These are phyloP conservation scores for Cryptococcus sp. DNA, from an alignment of 1,284 basidiomycete genomes.

Conservation along the genomic window DNA sequence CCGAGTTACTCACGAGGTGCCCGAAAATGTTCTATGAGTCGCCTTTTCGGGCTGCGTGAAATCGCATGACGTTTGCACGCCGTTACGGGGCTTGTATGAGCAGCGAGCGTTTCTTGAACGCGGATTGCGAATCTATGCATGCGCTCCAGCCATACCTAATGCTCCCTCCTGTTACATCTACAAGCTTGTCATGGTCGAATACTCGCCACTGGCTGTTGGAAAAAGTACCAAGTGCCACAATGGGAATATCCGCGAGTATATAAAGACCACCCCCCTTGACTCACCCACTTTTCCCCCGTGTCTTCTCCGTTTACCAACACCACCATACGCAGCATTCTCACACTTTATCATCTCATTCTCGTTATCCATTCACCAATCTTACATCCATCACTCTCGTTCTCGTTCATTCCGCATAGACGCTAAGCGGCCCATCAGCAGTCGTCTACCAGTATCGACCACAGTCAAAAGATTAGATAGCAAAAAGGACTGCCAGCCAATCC, in stretches of 20 bases:
- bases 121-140: no score
- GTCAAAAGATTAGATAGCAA: not conserved
- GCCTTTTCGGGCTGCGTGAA: no score
- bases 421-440: not conserved
- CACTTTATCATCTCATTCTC: not conserved
- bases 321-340: not conserved
- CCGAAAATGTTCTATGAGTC: no score
- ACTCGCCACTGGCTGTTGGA: no score
- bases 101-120: no score
- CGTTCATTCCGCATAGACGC: not conserved
- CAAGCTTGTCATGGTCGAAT: no score
- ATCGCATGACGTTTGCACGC: no score
- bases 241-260: slow-evolving; percentile 3
- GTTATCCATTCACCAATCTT: not conserved
- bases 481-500: not conserved
- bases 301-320: not conserved
- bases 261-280: not conserved
- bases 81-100: no score
- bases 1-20: no score
- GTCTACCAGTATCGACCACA: not conserved
- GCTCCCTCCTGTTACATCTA: no score
- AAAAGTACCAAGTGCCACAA: not conserved
- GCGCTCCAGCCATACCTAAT: no score
- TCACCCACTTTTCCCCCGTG: not conserved
- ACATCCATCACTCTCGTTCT: not conserved